Evolutionary conservation across 2,329 filamentous ascomycete genomes (phyloP).

Genomic region (Colletotrichum magnum): DNA sequence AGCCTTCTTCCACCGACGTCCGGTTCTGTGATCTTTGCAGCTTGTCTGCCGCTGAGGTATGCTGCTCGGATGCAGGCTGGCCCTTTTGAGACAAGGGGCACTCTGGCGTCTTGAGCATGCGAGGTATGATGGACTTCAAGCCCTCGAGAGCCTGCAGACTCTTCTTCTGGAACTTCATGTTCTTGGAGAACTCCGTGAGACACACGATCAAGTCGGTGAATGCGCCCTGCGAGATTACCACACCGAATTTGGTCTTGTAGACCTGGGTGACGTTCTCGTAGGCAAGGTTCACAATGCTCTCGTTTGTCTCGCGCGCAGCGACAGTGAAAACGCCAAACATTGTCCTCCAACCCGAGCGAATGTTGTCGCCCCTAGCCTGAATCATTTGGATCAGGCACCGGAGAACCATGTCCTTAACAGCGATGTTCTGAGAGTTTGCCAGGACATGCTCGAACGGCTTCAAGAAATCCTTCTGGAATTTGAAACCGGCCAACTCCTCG

Average conservation of each 20-base stretch:
- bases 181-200: slow-evolving; percentile 98
- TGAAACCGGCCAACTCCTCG: slow-evolving; percentile 97
- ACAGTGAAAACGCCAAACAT: slow-evolving; percentile 99
- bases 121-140: slow-evolving; percentile 91
- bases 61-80: slow-evolving; percentile 52
- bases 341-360: slow-evolving; percentile 97
- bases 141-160: slow-evolving; percentile 96
- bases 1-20: slow-evolving; percentile 95
- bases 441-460: slow-evolving; percentile 99
- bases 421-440: slow-evolving; percentile 89
- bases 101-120: slow-evolving; percentile 96
- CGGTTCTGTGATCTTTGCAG: slow-evolving; percentile 73
- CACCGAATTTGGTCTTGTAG: slow-evolving; percentile 94
- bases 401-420: slow-evolving; percentile 97
- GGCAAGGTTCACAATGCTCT: slow-evolving; percentile 95
- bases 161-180: slow-evolving; percentile 98
- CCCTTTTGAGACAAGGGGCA: slow-evolving; percentile 85
- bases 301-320: slow-evolving; percentile 91
- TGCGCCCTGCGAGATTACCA: slow-evolving; percentile 95
- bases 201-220: slow-evolving; percentile 98
- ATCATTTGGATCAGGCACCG: slow-evolving; percentile 99
- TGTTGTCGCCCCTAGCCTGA: slow-evolving; percentile 95
- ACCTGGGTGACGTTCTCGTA: slow-evolving; percentile 97
- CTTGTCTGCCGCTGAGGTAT: slow-evolving; percentile 59
- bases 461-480: slow-evolving; percentile 99